These are phyloP conservation scores for Phytopythium ostracodes DNA, from an alignment of 352 stramenopile genomes.

Conservation along the genomic window DNA sequence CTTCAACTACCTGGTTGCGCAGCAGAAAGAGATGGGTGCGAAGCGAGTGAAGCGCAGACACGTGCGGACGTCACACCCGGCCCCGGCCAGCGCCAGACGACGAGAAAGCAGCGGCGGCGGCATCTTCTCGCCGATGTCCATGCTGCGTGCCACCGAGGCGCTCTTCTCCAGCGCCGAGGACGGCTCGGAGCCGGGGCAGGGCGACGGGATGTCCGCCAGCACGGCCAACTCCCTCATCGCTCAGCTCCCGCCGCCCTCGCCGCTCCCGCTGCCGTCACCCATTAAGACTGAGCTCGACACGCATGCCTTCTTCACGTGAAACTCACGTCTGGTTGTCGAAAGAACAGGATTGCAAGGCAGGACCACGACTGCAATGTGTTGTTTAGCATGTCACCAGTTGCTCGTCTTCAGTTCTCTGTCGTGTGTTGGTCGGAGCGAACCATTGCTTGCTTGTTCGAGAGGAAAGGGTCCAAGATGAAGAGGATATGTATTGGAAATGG, in stretches of 20 bases:
- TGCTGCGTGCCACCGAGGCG: constrained; percentile 16
- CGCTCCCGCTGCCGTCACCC: constrained; percentile 63
- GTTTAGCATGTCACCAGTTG: no score
- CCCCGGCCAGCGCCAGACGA: background rate
- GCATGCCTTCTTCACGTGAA: constrained; percentile 82
- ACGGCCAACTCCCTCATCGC: constrained; percentile 12
- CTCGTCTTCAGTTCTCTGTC: no score
- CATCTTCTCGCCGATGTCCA: constrained; percentile 10
- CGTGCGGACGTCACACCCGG: background rate
- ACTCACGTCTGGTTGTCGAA: no score
- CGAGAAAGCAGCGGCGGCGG: constrained; percentile 9
- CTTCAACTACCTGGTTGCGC: constrained; percentile 89
- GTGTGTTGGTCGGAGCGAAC: no score
- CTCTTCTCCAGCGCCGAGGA: constrained; percentile 3
- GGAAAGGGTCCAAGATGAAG: no score
- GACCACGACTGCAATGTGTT: background rate
- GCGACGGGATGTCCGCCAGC: constrained; percentile 4
- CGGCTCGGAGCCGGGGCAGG: background rate
- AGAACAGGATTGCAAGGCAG: background rate
- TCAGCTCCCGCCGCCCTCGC: constrained; percentile 27
- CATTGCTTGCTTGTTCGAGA: no score
- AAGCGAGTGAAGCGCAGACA: constrained; percentile 34
- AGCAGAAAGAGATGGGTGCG: constrained; percentile 68
- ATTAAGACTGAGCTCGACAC: constrained; percentile 87
- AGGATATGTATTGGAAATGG: no score